Conservation (phyloP, 164 flowering plant species). For the Platanus orientalis region DNA sequence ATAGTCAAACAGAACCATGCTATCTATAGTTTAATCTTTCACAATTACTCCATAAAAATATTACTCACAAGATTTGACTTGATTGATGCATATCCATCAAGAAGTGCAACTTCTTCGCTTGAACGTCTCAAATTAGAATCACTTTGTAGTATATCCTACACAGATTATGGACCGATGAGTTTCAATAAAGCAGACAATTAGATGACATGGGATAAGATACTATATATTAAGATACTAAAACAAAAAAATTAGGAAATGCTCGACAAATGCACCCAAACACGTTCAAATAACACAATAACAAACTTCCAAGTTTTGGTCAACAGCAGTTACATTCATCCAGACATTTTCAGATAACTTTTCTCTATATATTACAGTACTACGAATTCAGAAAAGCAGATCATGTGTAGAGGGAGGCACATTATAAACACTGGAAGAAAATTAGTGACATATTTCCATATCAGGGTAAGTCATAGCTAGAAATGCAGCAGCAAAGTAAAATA, state of each 20-base stretch:
- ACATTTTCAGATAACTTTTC: too few relatives aligned
- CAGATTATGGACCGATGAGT: neutral
- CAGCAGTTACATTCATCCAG: neutral
- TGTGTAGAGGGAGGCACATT: too few relatives aligned
- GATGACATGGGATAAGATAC: neutral
- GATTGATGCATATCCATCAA: conserved; percentile 54
- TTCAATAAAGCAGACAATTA: neutral
- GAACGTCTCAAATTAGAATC: conserved; percentile 58
- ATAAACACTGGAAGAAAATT: too few relatives aligned
- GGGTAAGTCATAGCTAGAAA: too few relatives aligned
- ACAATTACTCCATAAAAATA: neutral
- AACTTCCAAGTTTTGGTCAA: neutral
- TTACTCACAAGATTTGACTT: conserved; percentile 70
- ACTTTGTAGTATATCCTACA: conserved; percentile 53
- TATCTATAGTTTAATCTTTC: neutral
- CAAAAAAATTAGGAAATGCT: neutral
- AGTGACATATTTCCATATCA: too few relatives aligned
- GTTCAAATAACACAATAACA: neutral
- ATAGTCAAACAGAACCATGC: neutral
- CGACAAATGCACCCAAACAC: too few relatives aligned
- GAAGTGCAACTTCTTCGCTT: conserved; percentile 50
- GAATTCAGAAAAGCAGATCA: too few relatives aligned
- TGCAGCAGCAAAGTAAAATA: too few relatives aligned
- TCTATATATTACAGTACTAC: too few relatives aligned
- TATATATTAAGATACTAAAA: neutral